These are phyloP conservation scores for Karstenula rhodostoma DNA, from an alignment of 2,329 filamentous ascomycete species.

Conservation along the genomic window DNA sequence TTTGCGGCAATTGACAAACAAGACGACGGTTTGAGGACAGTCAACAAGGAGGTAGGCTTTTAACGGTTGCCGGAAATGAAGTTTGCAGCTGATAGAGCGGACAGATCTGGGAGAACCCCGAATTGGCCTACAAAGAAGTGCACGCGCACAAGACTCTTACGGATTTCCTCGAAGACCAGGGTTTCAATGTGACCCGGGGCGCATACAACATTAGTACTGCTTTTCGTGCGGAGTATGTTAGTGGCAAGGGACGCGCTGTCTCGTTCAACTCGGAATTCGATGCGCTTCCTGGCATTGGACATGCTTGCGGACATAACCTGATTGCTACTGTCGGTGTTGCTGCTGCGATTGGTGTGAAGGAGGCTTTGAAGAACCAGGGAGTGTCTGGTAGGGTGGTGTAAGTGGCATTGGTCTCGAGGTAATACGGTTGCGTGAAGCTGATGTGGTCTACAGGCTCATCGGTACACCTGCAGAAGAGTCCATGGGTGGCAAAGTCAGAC, in stretches of 20 bases:
- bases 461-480: conserved; percentile 58
- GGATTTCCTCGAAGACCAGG: conserved; percentile 54
- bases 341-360: conserved; percentile 48
- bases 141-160: conserved; percentile 62
- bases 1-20: conserved; percentile 15
- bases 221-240: conserved; percentile 40
- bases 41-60: conserved; percentile 9
- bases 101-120: conserved; percentile 54
- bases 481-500: conserved; percentile 54
- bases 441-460: conserved; percentile 37
- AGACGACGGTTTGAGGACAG: conserved; percentile 9
- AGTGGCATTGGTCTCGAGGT: not conserved
- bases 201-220: conserved; percentile 47
- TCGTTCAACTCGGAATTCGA: conserved; percentile 54
- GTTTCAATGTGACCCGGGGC: conserved; percentile 40
- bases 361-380: conserved; percentile 35
- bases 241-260: conserved; percentile 51
- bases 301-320: conserved; percentile 57
- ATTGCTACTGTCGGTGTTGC: conserved; percentile 51
- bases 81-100: conserved; percentile 25
- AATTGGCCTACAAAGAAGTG: conserved; percentile 58
- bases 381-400: conserved; percentile 45
- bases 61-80: not conserved
- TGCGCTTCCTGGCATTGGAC: conserved; percentile 51
- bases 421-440: not conserved